Evolutionary conservation across 163 green algal genomes (phyloP).

Genomic region (Scenedesmus sp.): DNA sequence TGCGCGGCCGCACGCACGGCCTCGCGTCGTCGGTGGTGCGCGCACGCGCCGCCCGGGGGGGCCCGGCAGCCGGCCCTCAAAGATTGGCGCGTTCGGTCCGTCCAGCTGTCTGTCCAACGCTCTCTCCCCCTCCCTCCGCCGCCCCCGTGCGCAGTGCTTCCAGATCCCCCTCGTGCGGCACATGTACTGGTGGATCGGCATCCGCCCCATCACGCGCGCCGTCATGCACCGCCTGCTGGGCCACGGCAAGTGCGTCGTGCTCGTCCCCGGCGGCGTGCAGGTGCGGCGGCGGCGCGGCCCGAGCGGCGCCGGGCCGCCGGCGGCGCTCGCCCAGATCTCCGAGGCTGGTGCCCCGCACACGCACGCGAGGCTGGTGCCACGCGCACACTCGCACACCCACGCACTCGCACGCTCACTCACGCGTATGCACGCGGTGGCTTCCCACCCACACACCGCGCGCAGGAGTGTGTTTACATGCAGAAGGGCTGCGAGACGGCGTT

Average conservation of each 20-base stretch:
- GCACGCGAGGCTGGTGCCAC: no score
- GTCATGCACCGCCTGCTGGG: slow-evolving; percentile 59
- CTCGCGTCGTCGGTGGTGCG: slow-evolving; percentile 42
- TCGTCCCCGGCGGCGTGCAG: slow-evolving; percentile 84
- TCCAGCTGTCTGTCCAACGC: no score
- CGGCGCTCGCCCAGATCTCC: no score
- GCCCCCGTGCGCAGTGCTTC: slow-evolving; percentile 47
- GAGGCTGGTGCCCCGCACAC: no score
- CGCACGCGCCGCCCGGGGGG: background rate
- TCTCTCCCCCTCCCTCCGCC: no score
- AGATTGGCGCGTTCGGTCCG: no score
- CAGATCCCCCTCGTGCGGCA: slow-evolving; percentile 70
- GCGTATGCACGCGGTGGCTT: background rate
- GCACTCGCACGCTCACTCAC: no score
- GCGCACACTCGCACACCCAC: no score
- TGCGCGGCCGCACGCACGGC: slow-evolving; percentile 27
- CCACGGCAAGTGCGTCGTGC: slow-evolving; percentile 57
- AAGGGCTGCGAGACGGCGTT: slow-evolving; percentile 69
- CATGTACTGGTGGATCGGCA: slow-evolving; percentile 72
- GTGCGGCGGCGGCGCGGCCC: slow-evolving; percentile 3
- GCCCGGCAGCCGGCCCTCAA: no score
- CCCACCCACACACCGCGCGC: no score
- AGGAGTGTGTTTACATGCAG: slow-evolving; percentile 81
- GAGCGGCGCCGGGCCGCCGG: no score
- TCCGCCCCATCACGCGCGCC: slow-evolving; percentile 62